A percentile compares a stretch with the other conserved stretches of the same genome.
phyloP scores from a whole-genome alignment of 163 green algal genomes.

The Chlorella variabilis region DNA sequence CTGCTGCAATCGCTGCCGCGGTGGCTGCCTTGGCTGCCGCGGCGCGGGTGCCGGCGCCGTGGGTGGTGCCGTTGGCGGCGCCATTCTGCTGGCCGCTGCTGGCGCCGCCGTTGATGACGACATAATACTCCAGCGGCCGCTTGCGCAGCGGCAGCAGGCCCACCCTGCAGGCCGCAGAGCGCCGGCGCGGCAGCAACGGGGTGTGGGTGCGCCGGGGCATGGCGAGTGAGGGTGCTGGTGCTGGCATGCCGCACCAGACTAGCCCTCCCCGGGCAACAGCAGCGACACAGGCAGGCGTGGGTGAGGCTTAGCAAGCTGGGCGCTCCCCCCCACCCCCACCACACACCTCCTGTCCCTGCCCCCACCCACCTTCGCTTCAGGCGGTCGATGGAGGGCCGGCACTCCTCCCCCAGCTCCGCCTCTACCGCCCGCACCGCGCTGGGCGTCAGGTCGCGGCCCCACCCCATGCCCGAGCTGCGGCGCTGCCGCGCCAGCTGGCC shows the following conservation, averaged over 20 bases:
- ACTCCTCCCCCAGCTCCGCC: slow-evolving; percentile 44
- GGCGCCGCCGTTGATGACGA: slow-evolving; percentile 4
- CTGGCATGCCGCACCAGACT: too few relatives aligned
- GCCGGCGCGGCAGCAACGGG: not conserved
- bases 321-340: not conserved
- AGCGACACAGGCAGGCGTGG: too few relatives aligned
- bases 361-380: slow-evolving; percentile 52
- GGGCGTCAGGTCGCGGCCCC: slow-evolving; percentile 46
- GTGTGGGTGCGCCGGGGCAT: too few relatives aligned
- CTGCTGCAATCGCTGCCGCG: slow-evolving; percentile 30
- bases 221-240: too few relatives aligned
- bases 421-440: slow-evolving; percentile 45
- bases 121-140: slow-evolving; percentile 21
- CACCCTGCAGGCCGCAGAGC: slow-evolving; percentile 30
- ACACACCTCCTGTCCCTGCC: not conserved
- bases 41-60: not conserved
- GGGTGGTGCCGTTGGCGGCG: not conserved
- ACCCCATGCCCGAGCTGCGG: slow-evolving; percentile 24
- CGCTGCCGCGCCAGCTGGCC: slow-evolving; percentile 42
- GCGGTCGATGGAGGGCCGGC: slow-evolving; percentile 43
- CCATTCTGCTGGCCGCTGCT: not conserved
- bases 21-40: not conserved
- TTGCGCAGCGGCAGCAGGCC: slow-evolving; percentile 49
- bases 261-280: too few relatives aligned
- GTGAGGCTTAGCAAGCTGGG: too few relatives aligned